Percentiles rank a stretch among this genome's conserved stretches.
These are phyloP conservation scores for Rhizopogon parksii DNA, from an alignment of 1,284 basidiomycete species.

Conservation along the genomic window DNA sequence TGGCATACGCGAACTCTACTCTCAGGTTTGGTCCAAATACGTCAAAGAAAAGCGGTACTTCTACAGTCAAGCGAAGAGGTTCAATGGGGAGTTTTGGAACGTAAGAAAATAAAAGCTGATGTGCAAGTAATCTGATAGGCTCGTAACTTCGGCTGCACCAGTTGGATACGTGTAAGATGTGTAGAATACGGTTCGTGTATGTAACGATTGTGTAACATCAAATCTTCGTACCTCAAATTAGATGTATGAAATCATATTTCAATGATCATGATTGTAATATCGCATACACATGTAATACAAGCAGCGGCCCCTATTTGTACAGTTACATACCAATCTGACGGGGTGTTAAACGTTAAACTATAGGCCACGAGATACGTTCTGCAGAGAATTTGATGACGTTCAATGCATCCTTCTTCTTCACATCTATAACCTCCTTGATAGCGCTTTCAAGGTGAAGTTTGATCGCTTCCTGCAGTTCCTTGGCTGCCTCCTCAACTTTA, in stretches of 20 bases:
- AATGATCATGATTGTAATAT: too few species aligned
- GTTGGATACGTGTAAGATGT: not conserved
- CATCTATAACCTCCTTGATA: not conserved
- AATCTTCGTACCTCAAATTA: too few species aligned
- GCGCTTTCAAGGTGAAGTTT: not conserved
- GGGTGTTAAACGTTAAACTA: not conserved
- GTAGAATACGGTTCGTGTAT: not conserved
- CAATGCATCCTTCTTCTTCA: not conserved
- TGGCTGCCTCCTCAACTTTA: conserved; percentile 2
- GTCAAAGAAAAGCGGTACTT: conserved; percentile 10
- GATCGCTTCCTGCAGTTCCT: not conserved
- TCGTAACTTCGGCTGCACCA: not conserved
- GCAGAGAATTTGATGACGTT: not conserved
- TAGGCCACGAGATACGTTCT: not conserved
- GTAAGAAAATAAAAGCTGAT: not conserved
- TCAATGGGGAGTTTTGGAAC: conserved; percentile 10
- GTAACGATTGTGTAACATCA: not conserved
- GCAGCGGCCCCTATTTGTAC: not conserved
- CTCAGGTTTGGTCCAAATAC: conserved; percentile 8
- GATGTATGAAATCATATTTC: too few species aligned
- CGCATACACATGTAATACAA: not conserved
- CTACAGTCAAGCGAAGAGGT: conserved; percentile 11
- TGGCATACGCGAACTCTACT: conserved; percentile 1
- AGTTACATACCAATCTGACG: not conserved
- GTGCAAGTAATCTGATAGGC: too few species aligned